Base-by-base conservation (phyloP, 2,329 filamentous ascomycete genomes). In the Botrytis aclada region DNA sequence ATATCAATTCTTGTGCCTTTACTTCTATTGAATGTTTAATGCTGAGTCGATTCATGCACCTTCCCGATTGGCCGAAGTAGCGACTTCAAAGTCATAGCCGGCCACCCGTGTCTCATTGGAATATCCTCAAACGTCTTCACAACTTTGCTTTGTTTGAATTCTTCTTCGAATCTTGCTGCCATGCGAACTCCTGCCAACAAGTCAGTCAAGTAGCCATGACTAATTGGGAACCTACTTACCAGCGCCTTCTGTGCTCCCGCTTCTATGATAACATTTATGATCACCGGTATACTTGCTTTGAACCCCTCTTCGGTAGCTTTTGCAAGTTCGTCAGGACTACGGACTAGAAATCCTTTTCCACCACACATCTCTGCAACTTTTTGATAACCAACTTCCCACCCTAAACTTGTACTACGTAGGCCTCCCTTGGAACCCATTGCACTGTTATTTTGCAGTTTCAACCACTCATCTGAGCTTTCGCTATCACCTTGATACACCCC, bases 231-330 rank as follows among this genome's bases (percentile, higher is more conserved):
- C 70, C 16, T n/a, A 76, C 77, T 76, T 74, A 78, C 79, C 73
- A 80, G 72, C 73, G 83, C 83, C 78, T 84, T 83, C 67, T 82
- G 83, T 73, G 83, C 81, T 0, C 85, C 85, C 43, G 85, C 83
- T 76, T 88, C 86, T 74, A 89, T 85, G 61, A 88, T 83, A 3
- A 89, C 83, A 81, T 89, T 89, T 1, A 89, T 82, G 14, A 89
- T 81, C 1, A 85, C 85, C 0, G 86, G 85, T 20, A 83, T 84
- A 45, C 80, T 83, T 16, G 83, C 82, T 73, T 82, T 78, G 75
- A 85, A 89, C 0, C 86, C 87, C 71, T 84, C 83, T 72, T 83
- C 80, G 12, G 86, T 86, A n/a, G 86, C 87, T 70, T 77, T 80
- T 73, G 82, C 82, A 73, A 89, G 78, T 77, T 88, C 86, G 63